Evolutionary conservation across 148 eudicot genomes (phyloP).

Genomic region (Fagopyrum esculentum): DNA sequence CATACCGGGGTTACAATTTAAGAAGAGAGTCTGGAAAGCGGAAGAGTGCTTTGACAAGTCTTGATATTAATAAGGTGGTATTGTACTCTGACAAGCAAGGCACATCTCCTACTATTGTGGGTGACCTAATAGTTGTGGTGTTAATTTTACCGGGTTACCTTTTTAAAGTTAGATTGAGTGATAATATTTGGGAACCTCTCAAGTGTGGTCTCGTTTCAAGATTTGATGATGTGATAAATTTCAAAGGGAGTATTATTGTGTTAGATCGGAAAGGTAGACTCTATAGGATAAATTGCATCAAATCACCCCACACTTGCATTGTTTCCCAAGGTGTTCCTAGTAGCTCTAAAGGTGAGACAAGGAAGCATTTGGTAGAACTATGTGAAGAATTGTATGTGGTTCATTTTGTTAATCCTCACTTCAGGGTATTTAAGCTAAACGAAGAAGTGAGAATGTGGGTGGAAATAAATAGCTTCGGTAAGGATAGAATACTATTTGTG

Average conservation of each 20-base stretch:
- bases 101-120: background rate
- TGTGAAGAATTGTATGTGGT: conserved; percentile 16
- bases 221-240: conserved; percentile 17
- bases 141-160: conserved; percentile 10
- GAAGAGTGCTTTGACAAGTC: background rate
- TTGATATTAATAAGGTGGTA: conserved; percentile 10
- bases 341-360: conserved; percentile 7
- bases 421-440: conserved; percentile 16
- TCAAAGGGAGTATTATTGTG: conserved; percentile 14
- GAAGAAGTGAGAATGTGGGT: conserved; percentile 13
- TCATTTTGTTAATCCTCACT: background rate
- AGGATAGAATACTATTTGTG: conserved; percentile 16
- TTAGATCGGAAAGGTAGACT: conserved; percentile 23
- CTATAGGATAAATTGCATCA: conserved; percentile 7
- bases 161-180: background rate
- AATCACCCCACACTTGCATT: background rate
- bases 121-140: conserved; percentile 11
- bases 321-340: background rate
- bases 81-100: background rate
- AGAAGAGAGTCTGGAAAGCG: background rate
- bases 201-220: conserved; percentile 18
- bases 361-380: conserved; percentile 17
- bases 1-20: conserved; percentile 10
- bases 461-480: conserved; percentile 14
- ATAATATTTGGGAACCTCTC: conserved; percentile 3